These are phyloP conservation scores for Lecanicillium sp. DNA, from an alignment of 2,329 filamentous ascomycete species.

Conservation along the genomic window DNA sequence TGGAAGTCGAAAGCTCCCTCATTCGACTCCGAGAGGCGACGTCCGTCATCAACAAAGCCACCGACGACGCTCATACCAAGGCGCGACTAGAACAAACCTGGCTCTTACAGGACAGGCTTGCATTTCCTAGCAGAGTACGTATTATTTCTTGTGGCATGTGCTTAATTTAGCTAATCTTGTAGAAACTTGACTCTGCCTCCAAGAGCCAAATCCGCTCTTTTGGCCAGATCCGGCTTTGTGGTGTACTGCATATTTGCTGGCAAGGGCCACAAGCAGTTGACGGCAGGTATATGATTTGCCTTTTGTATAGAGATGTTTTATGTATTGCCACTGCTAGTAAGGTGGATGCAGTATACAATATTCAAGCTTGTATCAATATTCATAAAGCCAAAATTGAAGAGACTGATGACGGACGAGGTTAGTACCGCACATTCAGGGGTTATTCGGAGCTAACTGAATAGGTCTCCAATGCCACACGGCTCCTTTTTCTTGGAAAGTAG, in stretches of 20 bases:
- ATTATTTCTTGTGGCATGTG: neutral
- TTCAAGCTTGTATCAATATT: conserved; percentile 68
- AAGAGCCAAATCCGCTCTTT: conserved; percentile 69
- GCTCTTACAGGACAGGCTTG: conserved; percentile 74
- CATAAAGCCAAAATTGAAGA: conserved; percentile 62
- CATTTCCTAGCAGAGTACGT: conserved; percentile 65
- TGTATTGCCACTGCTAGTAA: conserved; percentile 66
- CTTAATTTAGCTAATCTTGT: conserved; percentile 1
- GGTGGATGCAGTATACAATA: conserved; percentile 61
- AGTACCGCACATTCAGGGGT: conserved; percentile 17
- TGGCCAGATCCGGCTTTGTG: conserved; percentile 75
- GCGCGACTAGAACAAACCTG: conserved; percentile 74
- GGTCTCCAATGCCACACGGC: conserved; percentile 83
- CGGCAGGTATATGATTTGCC: conserved; percentile 77
- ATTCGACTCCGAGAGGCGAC: conserved; percentile 68
- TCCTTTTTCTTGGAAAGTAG: conserved; percentile 84
- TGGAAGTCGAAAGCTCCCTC: conserved; percentile 69
- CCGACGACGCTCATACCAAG: conserved; percentile 65
- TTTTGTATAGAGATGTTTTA: conserved; percentile 76
- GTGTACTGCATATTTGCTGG: conserved; percentile 77
- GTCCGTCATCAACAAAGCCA: conserved; percentile 76
- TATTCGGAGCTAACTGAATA: conserved; percentile 31
- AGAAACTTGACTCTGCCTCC: conserved; percentile 47
- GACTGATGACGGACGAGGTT: conserved; percentile 69
- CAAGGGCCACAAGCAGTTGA: conserved; percentile 61